Percentiles rank a stretch among this genome's conserved stretches.
Evolutionary conservation across 1,284 basidiomycete genomes (phyloP).

Genomic region (Porogramme epimiltina): DNA sequence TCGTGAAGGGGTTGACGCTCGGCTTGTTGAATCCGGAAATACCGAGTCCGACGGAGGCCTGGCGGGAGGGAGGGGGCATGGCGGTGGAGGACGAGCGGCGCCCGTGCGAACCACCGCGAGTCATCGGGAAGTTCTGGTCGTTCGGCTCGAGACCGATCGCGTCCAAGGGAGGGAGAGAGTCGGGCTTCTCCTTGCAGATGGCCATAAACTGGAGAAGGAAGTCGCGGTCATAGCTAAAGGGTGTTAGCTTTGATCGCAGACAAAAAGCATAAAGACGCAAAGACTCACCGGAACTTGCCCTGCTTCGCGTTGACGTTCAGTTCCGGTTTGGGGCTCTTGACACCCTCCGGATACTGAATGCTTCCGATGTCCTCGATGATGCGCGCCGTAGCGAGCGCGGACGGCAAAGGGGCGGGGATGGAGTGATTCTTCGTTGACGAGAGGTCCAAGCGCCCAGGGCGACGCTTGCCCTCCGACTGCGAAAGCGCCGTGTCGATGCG

Average conservation of each 20-base stretch:
- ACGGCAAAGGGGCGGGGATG: constrained; percentile 53
- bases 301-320: constrained; percentile 85
- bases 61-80: constrained; percentile 44
- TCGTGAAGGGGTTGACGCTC: constrained; percentile 49
- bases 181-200: constrained; percentile 94
- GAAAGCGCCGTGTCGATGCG: constrained; percentile 61
- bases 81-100: constrained; percentile 51
- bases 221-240: constrained; percentile 87
- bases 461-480: constrained; percentile 40
- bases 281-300: constrained; percentile 83
- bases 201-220: constrained; percentile 98
- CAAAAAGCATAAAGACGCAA: background rate
- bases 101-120: constrained; percentile 56
- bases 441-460: constrained; percentile 79
- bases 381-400: constrained; percentile 73
- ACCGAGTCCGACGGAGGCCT: constrained; percentile 60
- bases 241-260: background rate
- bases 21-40: constrained; percentile 50
- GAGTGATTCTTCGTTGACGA: constrained; percentile 44
- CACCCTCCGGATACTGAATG: constrained; percentile 83
- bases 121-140: constrained; percentile 56
- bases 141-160: constrained; percentile 88
- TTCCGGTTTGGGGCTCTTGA: constrained; percentile 83
- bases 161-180: constrained; percentile 86
- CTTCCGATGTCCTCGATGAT: constrained; percentile 83